Percentiles rank a stretch among this genome's conserved stretches.
phyloP scores from a whole-genome alignment of 2,329 filamentous ascomycete species.

The Trichophyton schoenleinii region DNA sequence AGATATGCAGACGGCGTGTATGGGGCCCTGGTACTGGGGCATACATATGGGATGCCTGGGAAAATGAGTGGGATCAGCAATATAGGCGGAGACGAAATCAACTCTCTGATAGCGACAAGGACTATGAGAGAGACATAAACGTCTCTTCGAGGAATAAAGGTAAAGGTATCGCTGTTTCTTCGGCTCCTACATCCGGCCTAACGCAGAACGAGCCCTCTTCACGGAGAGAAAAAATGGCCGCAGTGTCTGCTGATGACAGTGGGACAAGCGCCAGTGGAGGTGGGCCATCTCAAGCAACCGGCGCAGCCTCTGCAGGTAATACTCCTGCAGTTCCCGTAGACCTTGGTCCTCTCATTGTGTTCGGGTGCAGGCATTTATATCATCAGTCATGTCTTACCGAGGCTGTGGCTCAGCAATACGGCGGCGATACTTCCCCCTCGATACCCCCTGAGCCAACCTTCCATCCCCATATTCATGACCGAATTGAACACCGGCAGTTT shows the following conservation, averaged over 20 bases:
- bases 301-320: background rate
- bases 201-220: background rate
- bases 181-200: background rate
- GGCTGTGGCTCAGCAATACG: slow-evolving; percentile 3
- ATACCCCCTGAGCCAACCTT: background rate
- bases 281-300: background rate
- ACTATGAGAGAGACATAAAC: slow-evolving; percentile 6
- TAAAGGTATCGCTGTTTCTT: slow-evolving; percentile 23
- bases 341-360: slow-evolving; percentile 30
- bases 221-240: slow-evolving; percentile 5
- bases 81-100: slow-evolving; percentile 21
- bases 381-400: slow-evolving; percentile 33
- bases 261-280: slow-evolving; percentile 5
- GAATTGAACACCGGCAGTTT: slow-evolving; percentile 20
- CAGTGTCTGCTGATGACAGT: slow-evolving; percentile 4
- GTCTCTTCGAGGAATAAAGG: slow-evolving; percentile 25
- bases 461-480: background rate
- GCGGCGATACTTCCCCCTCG: background rate
- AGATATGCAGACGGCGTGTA: slow-evolving; percentile 65
- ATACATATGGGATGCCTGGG: slow-evolving; percentile 71
- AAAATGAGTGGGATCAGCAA: slow-evolving; percentile 40
- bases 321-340: slow-evolving; percentile 5
- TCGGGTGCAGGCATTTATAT: slow-evolving; percentile 39
- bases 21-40: slow-evolving; percentile 81
- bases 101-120: slow-evolving; percentile 18